phyloP scores from a whole-genome alignment of 2,329 filamentous ascomycete species.

The Helotiales sp. region DNA sequence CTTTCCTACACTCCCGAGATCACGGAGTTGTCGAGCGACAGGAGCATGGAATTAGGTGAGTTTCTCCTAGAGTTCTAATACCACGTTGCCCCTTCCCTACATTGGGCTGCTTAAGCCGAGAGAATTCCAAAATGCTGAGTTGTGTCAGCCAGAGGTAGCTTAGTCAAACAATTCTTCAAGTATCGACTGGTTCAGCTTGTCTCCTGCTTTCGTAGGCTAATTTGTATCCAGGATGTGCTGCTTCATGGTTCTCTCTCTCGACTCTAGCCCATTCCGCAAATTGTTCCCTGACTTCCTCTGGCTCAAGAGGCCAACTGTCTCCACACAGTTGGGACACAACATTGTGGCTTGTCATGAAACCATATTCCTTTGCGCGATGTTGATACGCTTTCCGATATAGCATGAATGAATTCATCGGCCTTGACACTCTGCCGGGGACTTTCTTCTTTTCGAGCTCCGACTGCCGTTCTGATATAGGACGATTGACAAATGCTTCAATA shows the following conservation, averaged over 20 bases:
- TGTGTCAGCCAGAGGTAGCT: too few relatives aligned
- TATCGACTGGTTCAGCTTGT: not conserved
- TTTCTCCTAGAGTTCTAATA: too few relatives aligned
- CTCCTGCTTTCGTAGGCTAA: not conserved
- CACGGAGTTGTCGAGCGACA: too few relatives aligned
- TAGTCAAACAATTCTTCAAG: not conserved
- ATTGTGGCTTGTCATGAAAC: not conserved
- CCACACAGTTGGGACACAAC: not conserved
- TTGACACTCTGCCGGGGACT: not conserved
- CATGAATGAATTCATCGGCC: not conserved
- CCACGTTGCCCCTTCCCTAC: too few relatives aligned
- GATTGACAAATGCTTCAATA: not conserved
- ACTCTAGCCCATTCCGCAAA: not conserved
- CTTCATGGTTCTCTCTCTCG: not conserved
- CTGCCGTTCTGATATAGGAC: not conserved
- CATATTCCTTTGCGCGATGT: not conserved
- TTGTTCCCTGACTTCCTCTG: not conserved
- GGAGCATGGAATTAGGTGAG: too few relatives aligned
- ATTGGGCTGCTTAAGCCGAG: not conserved
- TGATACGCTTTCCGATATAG: not conserved
- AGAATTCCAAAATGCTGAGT: not conserved
- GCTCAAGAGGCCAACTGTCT: not conserved
- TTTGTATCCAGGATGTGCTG: not conserved
- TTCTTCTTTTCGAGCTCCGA: not conserved
- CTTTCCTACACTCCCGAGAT: too few relatives aligned